Evolutionary conservation across 2,329 filamentous ascomycete species (phyloP).

Genomic region (Trichoderma afroharzianum): DNA sequence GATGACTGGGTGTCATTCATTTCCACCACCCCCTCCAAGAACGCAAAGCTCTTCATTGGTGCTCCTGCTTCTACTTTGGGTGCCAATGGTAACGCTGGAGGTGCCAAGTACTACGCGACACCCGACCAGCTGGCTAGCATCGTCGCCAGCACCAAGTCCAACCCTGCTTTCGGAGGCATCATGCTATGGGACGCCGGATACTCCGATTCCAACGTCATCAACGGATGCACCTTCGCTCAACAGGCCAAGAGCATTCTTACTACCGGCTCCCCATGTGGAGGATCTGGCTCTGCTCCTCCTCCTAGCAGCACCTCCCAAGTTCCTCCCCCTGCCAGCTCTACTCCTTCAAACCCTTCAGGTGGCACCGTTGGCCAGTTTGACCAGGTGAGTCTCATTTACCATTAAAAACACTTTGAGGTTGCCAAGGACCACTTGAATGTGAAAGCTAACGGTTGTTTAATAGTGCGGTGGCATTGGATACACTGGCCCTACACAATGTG

Average conservation of each 20-base stretch:
- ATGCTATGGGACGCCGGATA: slow-evolving; percentile 8
- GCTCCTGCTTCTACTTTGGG: slow-evolving; percentile 27
- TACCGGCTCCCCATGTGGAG: background rate
- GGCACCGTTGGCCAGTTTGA: slow-evolving; percentile 9
- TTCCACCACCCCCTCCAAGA: slow-evolving; percentile 25
- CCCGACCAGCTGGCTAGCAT: slow-evolving; percentile 22
- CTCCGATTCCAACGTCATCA: background rate
- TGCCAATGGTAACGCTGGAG: slow-evolving; percentile 24
- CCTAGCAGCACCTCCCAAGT: background rate
- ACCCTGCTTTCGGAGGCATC: background rate
- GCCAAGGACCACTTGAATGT: background rate
- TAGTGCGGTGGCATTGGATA: slow-evolving; percentile 27
- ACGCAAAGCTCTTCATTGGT: slow-evolving; percentile 35
- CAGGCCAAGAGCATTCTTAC: slow-evolving; percentile 11
- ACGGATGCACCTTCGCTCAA: slow-evolving; percentile 3
- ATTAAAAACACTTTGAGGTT: background rate
- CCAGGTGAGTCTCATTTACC: background rate
- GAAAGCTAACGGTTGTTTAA: background rate
- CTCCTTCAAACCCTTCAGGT: background rate
- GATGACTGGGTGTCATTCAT: slow-evolving; percentile 30
- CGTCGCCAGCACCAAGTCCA: background rate
- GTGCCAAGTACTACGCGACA: slow-evolving; percentile 26
- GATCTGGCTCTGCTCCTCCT: slow-evolving; percentile 16
- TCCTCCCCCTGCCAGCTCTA: background rate
- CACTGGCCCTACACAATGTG: slow-evolving; percentile 23